phyloP scores from a whole-genome alignment of 2,329 filamentous ascomycete species.

The Fusarium palustre region DNA sequence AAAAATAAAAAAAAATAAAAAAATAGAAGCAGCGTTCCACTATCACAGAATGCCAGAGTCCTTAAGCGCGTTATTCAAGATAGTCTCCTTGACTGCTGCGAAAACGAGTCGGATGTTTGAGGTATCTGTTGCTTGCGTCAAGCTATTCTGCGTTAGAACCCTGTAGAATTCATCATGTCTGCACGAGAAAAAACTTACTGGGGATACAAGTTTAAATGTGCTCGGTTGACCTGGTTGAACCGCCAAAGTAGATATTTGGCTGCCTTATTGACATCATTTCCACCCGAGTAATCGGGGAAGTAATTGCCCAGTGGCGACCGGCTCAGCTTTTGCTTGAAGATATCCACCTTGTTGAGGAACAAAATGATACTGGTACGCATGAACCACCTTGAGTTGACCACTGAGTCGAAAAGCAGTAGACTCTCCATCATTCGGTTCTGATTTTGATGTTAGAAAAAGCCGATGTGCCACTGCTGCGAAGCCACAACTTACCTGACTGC shows the following conservation, averaged over 20 bases:
- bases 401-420: conserved; percentile 93
- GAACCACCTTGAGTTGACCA: conserved; percentile 99
- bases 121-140: conserved; percentile 98
- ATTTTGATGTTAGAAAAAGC: conserved; percentile 17
- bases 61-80: conserved; percentile 96
- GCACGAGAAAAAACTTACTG: conserved; percentile 72
- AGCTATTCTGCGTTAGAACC: conserved; percentile 62
- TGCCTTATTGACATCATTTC: conserved; percentile 97
- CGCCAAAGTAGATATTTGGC: conserved; percentile 98
- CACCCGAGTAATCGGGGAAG: conserved; percentile 97
- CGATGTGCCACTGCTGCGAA: background rate
- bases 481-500: conserved; percentile 76
- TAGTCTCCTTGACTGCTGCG: conserved; percentile 98
- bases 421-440: conserved; percentile 99
- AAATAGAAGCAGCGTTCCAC: conserved; percentile 25
- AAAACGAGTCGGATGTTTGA: conserved; percentile 98
- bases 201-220: conserved; percentile 95
- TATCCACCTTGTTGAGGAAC: conserved; percentile 98
- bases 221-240: conserved; percentile 98
- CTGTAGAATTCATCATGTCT: background rate
- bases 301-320: conserved; percentile 93
- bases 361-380: conserved; percentile 99
- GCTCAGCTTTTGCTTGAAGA: conserved; percentile 94
- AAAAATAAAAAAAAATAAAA: conserved; percentile 7
- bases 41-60: conserved; percentile 93